A percentile compares a stretch with the other conserved stretches of the same genome.
Evolutionary conservation across 2,329 filamentous ascomycete species (phyloP).

Genomic region (Sporothrix humicola): DNA sequence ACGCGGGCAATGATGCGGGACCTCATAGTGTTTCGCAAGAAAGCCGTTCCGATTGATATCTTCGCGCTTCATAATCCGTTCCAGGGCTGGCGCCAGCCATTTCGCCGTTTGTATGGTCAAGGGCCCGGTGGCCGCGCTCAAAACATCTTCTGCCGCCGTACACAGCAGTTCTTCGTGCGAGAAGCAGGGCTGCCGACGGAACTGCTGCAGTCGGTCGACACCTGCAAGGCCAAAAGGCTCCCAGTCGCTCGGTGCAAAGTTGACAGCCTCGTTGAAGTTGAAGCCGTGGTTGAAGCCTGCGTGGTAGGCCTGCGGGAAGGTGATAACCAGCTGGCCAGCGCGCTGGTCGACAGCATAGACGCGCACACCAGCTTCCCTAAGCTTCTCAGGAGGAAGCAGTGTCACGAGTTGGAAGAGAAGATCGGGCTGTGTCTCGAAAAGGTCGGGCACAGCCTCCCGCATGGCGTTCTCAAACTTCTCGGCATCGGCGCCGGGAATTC

Average conservation of each 20-base stretch:
- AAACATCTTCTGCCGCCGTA: constrained; percentile 82
- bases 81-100: constrained; percentile 88
- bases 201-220: constrained; percentile 83
- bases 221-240: constrained; percentile 88
- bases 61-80: constrained; percentile 78
- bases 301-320: constrained; percentile 95
- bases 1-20: constrained; percentile 27
- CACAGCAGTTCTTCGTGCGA: constrained; percentile 94
- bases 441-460: constrained; percentile 90
- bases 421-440: constrained; percentile 97
- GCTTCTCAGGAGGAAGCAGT: constrained; percentile 86
- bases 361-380: constrained; percentile 88
- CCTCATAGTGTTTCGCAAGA: constrained; percentile 9
- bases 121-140: constrained; percentile 53
- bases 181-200: constrained; percentile 92
- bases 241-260: constrained; percentile 95
- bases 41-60: constrained; percentile 70
- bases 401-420: constrained; percentile 97
- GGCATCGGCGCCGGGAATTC: constrained; percentile 90
- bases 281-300: constrained; percentile 98
- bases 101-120: constrained; percentile 86
- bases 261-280: constrained; percentile 98
- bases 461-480: constrained; percentile 96
- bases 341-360: constrained; percentile 96
- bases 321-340: constrained; percentile 94